These are phyloP conservation scores for Wallacemonas sp. DNA, from an alignment of 208 protist species.

Conservation along the genomic window DNA sequence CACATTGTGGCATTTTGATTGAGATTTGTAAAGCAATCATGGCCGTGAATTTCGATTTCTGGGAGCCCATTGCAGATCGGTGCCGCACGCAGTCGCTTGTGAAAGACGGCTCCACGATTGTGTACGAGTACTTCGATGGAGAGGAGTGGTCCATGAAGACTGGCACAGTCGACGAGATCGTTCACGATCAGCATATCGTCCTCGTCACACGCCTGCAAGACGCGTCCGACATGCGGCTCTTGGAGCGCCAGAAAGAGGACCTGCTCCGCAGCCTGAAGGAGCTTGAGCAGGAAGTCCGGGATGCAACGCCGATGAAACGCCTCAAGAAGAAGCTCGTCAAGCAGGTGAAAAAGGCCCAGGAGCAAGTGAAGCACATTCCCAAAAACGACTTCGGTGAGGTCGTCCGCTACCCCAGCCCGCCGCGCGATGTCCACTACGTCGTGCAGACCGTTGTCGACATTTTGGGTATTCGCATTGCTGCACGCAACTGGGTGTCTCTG, in stretches of 20 bases:
- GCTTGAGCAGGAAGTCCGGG: slow-evolving; percentile 7
- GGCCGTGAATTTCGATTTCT: slow-evolving; percentile 16
- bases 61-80: slow-evolving; percentile 13
- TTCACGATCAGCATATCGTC: slow-evolving; percentile 10
- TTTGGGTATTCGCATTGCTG: slow-evolving; percentile 27
- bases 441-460: slow-evolving; percentile 44
- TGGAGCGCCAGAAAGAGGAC: slow-evolving; percentile 13
- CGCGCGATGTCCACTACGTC: slow-evolving; percentile 24
- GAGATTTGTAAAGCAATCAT: slow-evolving; percentile 6
- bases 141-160: slow-evolving; percentile 16
- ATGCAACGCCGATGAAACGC: slow-evolving; percentile 15
- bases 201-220: slow-evolving; percentile 1
- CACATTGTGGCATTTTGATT: neutral
- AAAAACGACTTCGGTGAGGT: slow-evolving; percentile 35
- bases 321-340: slow-evolving; percentile 23
- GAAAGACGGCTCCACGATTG: slow-evolving; percentile 9
- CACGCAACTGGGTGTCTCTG: slow-evolving; percentile 27
- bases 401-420: slow-evolving; percentile 29
- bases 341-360: slow-evolving; percentile 33
- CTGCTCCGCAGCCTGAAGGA: slow-evolving; percentile 9
- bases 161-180: slow-evolving; percentile 7
- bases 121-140: slow-evolving; percentile 13
- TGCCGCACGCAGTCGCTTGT: slow-evolving; percentile 9
- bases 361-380: slow-evolving; percentile 33
- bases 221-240: neutral